Evolutionary conservation across 352 stramenopile species (phyloP).

Genomic region (Globisporangium splendens): DNA sequence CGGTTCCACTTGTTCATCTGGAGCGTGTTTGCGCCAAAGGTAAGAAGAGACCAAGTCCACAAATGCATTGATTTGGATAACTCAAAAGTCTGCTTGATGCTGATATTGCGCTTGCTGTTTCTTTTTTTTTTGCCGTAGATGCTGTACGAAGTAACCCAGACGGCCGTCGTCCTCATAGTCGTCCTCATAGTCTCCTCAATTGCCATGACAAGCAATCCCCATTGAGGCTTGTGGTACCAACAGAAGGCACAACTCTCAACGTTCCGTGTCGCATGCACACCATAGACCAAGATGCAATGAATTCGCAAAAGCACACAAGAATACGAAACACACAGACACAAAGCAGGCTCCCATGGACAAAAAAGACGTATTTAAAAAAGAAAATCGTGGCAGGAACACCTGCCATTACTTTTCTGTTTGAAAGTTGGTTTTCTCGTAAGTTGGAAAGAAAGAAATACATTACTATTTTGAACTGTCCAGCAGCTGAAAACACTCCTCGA

Average conservation of each 20-base stretch:
- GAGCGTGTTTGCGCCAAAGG: conserved; percentile 89
- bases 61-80: background rate
- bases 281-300: background rate
- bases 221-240: too few relatives aligned
- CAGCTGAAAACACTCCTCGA: conserved; percentile 7
- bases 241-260: too few relatives aligned
- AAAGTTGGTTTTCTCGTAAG: conserved; percentile 7
- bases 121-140: conserved; percentile 34
- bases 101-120: background rate
- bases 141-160: conserved; percentile 70
- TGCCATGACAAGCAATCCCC: too few relatives aligned
- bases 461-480: conserved; percentile 19
- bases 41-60: conserved; percentile 11
- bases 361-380: conserved; percentile 26
- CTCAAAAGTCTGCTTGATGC: background rate
- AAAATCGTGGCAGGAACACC: background rate
- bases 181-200: conserved; percentile 11
- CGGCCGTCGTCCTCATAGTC: conserved; percentile 30
- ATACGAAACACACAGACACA: background rate
- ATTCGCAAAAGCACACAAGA: conserved; percentile 6
- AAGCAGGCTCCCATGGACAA: conserved; percentile 2
- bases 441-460: conserved; percentile 25
- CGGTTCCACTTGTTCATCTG: conserved; percentile 90
- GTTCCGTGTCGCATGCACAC: too few relatives aligned
- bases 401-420: conserved; percentile 5